A percentile compares a stretch with the other conserved stretches of the same genome.
Conservation (phyloP, 148 eudicot genomes). For the Vaccinium corymbosum region DNA sequence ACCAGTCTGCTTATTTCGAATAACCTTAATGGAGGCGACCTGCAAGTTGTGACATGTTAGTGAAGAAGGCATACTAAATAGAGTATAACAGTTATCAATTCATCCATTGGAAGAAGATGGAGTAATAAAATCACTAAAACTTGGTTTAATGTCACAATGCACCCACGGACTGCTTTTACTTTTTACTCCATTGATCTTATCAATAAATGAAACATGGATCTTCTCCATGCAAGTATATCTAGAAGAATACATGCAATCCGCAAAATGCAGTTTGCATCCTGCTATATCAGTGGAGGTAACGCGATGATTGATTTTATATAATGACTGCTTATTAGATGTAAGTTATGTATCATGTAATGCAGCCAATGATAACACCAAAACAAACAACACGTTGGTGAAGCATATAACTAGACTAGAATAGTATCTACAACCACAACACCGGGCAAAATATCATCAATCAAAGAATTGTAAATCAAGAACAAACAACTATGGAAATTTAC, state of each 20-base stretch:
- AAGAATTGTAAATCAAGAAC: not conserved
- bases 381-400: not conserved
- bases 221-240: no score
- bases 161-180: not conserved
- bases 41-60: constrained; percentile 28
- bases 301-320: not conserved
- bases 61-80: not conserved
- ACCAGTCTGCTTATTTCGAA: constrained; percentile 87
- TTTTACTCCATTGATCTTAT: not conserved
- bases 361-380: not conserved
- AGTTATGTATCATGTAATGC: not conserved
- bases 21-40: constrained; percentile 71
- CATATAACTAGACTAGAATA: not conserved
- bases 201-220: not conserved
- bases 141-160: not conserved
- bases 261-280: no score
- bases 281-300: not conserved
- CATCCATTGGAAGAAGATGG: not conserved
- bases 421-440: not conserved
- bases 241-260: no score
- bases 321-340: not conserved
- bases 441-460: not conserved
- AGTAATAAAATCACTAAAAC: not conserved
- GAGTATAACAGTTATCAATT: not conserved
- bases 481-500: not conserved